Percentiles rank a stretch among this genome's conserved stretches.
Evolutionary conservation across 2,329 filamentous ascomycete species (phyloP).

Genomic region (Lasiodiplodia theobromae): DNA sequence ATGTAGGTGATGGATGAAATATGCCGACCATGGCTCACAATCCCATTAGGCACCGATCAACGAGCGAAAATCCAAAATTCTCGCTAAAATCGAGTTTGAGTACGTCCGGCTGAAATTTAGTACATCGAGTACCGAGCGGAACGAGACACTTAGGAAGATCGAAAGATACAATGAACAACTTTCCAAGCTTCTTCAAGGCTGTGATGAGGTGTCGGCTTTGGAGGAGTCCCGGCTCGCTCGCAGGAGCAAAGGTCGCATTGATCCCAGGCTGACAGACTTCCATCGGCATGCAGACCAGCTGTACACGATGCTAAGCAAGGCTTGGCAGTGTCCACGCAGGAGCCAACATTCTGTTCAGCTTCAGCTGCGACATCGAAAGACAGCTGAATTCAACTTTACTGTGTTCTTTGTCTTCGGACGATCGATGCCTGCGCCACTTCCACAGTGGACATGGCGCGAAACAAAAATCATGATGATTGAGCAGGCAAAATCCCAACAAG

Average conservation of each 20-base stretch:
- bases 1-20: too few species aligned
- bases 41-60: too few species aligned
- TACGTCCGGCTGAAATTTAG: too few species aligned
- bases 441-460: background rate
- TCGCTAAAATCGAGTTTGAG: too few species aligned
- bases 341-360: background rate
- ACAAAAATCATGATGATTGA: background rate
- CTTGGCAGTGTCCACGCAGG: background rate
- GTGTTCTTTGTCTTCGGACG: background rate
- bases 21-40: too few species aligned
- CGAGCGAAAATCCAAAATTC: too few species aligned
- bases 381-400: background rate
- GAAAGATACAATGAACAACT: too few species aligned
- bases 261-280: background rate
- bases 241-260: background rate
- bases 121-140: too few species aligned
- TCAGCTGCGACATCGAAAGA: background rate
- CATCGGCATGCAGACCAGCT: background rate
- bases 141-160: too few species aligned
- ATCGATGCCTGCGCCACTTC: background rate
- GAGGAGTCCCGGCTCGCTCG: background rate
- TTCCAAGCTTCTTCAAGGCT: background rate
- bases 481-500: too few species aligned
- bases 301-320: background rate
- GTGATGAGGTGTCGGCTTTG: background rate